A percentile compares a stretch with the other conserved stretches of the same genome.
phyloP scores from a whole-genome alignment of 108 stramenopile genomes.

The Cyclotella sp. region DNA sequence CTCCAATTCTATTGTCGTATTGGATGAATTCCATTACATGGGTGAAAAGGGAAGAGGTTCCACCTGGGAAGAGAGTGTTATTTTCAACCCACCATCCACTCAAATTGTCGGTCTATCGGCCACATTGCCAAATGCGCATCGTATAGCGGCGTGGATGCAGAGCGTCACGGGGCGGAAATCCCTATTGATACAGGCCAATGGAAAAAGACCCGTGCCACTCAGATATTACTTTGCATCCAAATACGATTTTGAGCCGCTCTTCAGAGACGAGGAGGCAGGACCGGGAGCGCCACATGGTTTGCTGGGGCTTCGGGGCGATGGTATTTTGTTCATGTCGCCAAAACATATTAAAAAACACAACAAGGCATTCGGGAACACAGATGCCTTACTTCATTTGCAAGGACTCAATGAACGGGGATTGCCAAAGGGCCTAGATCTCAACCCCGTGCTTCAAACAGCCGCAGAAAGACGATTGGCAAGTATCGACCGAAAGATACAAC shows the following conservation, averaged over 20 bases:
- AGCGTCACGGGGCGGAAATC: slow-evolving; percentile 78
- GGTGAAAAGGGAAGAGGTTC: slow-evolving; percentile 91
- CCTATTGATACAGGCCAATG: slow-evolving; percentile 78
- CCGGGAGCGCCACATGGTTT: slow-evolving; percentile 79
- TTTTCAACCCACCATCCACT: slow-evolving; percentile 80
- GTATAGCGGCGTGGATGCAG: slow-evolving; percentile 82
- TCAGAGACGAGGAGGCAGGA: slow-evolving; percentile 79
- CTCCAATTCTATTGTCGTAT: slow-evolving; percentile 84
- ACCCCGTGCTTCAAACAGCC: slow-evolving; percentile 61
- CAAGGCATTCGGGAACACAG: slow-evolving; percentile 15
- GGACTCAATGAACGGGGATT: slow-evolving; percentile 39
- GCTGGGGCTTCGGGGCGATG: slow-evolving; percentile 79
- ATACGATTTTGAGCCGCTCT: slow-evolving; percentile 79
- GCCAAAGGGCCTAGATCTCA: slow-evolving; percentile 71
- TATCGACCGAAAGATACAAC: slow-evolving; percentile 69
- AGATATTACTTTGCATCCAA: slow-evolving; percentile 84
- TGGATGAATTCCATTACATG: slow-evolving; percentile 99
- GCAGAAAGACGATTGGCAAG: slow-evolving; percentile 57
- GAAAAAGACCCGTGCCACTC: slow-evolving; percentile 92
- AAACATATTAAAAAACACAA: slow-evolving; percentile 42
- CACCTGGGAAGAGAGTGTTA: slow-evolving; percentile 95
- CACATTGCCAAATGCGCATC: slow-evolving; percentile 82
- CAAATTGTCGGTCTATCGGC: slow-evolving; percentile 92
- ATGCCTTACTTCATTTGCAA: neutral
- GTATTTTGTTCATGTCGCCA: slow-evolving; percentile 23